phyloP scores from a whole-genome alignment of 345 rosid genomes.

The Lepidium sativum region DNA sequence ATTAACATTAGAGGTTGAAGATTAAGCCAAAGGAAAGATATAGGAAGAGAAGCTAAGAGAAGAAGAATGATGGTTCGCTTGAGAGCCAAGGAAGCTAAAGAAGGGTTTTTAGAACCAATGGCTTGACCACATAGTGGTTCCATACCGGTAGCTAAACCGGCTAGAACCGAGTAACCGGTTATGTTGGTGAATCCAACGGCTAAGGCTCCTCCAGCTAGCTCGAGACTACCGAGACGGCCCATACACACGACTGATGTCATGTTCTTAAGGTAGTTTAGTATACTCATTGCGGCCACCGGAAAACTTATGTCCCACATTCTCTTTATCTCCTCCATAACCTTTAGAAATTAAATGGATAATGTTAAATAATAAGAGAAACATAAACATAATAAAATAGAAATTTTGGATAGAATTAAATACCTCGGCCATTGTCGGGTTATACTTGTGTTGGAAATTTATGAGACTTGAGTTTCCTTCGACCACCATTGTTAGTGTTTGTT shows the following conservation, averaged over 20 bases:
- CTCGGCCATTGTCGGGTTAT: slow-evolving; percentile 59
- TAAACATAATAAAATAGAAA: background rate
- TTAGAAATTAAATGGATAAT: background rate
- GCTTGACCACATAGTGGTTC: slow-evolving; percentile 90
- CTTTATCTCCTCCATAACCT: slow-evolving; percentile 76
- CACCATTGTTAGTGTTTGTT: slow-evolving; percentile 30
- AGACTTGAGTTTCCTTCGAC: slow-evolving; percentile 34
- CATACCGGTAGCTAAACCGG: slow-evolving; percentile 89
- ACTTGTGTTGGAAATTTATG: slow-evolving; percentile 25
- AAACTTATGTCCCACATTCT: slow-evolving; percentile 53
- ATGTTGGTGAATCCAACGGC: slow-evolving; percentile 92
- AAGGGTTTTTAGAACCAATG: slow-evolving; percentile 57
- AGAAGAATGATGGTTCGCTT: slow-evolving; percentile 59
- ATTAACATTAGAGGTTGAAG: slow-evolving; percentile 58
- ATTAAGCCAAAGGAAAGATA: slow-evolving; percentile 58
- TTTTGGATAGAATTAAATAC: slow-evolving; percentile 26
- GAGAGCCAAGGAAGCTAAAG: slow-evolving; percentile 43
- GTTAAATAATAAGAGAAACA: background rate
- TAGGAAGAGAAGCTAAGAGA: slow-evolving; percentile 53
- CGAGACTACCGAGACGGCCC: slow-evolving; percentile 84
- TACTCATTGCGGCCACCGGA: slow-evolving; percentile 67
- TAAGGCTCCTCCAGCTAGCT: slow-evolving; percentile 87
- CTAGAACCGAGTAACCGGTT: slow-evolving; percentile 83
- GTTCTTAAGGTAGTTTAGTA: slow-evolving; percentile 62
- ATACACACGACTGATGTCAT: slow-evolving; percentile 71